These are phyloP conservation scores for Plantago elongata DNA, from an alignment of 257 asterid genomes.

Conservation along the genomic window DNA sequence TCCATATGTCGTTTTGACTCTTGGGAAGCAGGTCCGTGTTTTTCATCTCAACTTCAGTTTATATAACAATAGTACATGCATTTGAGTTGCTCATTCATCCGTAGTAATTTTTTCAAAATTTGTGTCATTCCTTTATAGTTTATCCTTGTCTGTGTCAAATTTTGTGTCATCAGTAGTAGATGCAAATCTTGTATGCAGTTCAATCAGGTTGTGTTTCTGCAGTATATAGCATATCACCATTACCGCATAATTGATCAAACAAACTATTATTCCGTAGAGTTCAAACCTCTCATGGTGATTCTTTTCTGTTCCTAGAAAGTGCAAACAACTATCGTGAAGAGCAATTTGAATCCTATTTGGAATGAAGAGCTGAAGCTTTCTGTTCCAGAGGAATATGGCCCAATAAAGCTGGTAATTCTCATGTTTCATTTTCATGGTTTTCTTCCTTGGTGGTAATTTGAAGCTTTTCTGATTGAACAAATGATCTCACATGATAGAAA, in stretches of 20 bases:
- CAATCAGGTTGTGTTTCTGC: too few relatives aligned
- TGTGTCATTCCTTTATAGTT: not conserved
- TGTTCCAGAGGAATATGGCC: slow-evolving; percentile 77
- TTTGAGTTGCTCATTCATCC: not conserved
- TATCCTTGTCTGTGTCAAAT: not conserved
- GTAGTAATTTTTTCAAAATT: not conserved
- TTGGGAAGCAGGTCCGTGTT: slow-evolving; percentile 76
- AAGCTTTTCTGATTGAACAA: too few relatives aligned
- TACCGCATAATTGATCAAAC: not conserved
- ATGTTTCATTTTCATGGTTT: not conserved
- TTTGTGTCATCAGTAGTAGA: not conserved
- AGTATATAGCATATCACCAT: too few relatives aligned
- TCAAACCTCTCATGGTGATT: slow-evolving; percentile 19
- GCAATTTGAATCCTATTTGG: slow-evolving; percentile 95
- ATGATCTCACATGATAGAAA: too few relatives aligned
- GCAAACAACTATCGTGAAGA: slow-evolving; percentile 63
- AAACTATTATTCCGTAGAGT: not conserved
- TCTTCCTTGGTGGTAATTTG: too few relatives aligned
- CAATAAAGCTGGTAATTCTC: slow-evolving; percentile 65
- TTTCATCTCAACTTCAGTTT: not conserved
- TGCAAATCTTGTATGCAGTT: not conserved
- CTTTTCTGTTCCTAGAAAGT: slow-evolving; percentile 50
- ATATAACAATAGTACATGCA: not conserved
- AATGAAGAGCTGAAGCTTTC: slow-evolving; percentile 94
- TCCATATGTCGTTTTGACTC: slow-evolving; percentile 80